Percentiles rank a stretch among this genome's conserved stretches.
phyloP scores from a whole-genome alignment of 2,329 filamentous ascomycete species.

The Fusarium virguliforme region DNA sequence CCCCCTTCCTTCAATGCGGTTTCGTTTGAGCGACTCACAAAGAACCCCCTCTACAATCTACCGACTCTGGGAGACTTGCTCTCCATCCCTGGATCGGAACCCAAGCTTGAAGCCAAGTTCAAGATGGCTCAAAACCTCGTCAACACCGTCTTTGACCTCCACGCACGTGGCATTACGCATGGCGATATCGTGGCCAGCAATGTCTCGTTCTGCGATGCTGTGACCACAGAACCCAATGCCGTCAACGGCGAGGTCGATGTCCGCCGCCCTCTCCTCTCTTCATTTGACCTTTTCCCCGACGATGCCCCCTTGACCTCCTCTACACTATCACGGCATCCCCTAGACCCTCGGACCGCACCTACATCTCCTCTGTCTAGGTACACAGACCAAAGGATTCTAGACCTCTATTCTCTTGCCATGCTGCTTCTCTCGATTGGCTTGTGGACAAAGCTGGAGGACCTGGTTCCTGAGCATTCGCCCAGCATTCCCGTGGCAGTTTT shows the following conservation, averaged over 20 bases:
- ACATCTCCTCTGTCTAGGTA: slow-evolving; percentile 65
- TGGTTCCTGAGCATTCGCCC: slow-evolving; percentile 63
- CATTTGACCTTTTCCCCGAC: slow-evolving; percentile 79
- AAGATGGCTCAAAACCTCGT: slow-evolving; percentile 80
- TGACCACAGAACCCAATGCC: slow-evolving; percentile 60
- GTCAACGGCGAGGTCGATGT: slow-evolving; percentile 71
- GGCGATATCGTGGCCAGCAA: slow-evolving; percentile 79
- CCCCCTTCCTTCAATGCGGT: slow-evolving; percentile 74
- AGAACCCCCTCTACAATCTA: slow-evolving; percentile 66
- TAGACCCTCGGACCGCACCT: slow-evolving; percentile 70
- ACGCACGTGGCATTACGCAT: slow-evolving; percentile 78
- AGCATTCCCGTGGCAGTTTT: slow-evolving; percentile 74
- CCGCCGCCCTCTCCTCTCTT: slow-evolving; percentile 78
- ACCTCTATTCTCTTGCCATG: slow-evolving; percentile 82
- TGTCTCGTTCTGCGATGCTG: slow-evolving; percentile 74
- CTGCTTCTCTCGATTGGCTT: slow-evolving; percentile 82
- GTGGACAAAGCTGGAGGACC: slow-evolving; percentile 77
- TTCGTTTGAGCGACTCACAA: slow-evolving; percentile 67
- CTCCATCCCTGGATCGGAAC: slow-evolving; percentile 69
- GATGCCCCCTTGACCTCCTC: slow-evolving; percentile 37
- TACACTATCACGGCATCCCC: slow-evolving; percentile 71
- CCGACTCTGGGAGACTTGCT: slow-evolving; percentile 71
- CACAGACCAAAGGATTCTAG: slow-evolving; percentile 72
- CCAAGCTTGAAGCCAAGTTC: slow-evolving; percentile 82
- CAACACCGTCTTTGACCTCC: slow-evolving; percentile 81